Conservation (phyloP, 805 yeast species). For the Wickerhamiella siamensis region DNA sequence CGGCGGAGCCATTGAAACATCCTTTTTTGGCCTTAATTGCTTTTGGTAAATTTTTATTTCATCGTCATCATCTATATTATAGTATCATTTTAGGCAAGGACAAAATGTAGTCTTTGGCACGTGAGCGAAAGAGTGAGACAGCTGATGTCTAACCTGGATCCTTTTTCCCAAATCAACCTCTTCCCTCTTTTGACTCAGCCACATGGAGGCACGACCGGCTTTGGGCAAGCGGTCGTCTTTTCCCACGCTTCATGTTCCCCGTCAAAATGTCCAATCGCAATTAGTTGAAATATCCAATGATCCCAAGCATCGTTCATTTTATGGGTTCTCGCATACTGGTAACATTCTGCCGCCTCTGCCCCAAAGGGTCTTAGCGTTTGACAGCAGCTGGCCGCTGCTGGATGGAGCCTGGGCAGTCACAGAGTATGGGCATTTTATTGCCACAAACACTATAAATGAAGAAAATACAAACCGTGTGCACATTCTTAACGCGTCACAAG, state of each 20-base stretch:
- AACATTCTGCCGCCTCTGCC: not conserved
- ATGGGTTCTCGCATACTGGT: not conserved
- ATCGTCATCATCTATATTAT: no score
- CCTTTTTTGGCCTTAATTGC: no score
- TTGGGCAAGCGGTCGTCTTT: slow-evolving; percentile 20
- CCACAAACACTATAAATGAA: slow-evolving; percentile 67
- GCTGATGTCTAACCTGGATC: no score
- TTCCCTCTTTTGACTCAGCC: slow-evolving; percentile 23
- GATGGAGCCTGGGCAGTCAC: slow-evolving; percentile 38
- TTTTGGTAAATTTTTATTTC: no score
- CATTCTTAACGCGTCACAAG: slow-evolving; percentile 18
- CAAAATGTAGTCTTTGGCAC: no score
- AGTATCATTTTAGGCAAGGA: no score
- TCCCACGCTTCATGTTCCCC: slow-evolving; percentile 7
- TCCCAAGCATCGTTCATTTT: not conserved
- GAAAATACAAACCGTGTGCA: slow-evolving; percentile 51
- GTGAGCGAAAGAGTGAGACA: no score
- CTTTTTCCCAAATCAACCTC: no score
- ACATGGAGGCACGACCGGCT: slow-evolving; percentile 24
- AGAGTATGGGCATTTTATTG: slow-evolving; percentile 35
- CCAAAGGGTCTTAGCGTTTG: slow-evolving; percentile 13
- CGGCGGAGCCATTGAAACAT: no score
- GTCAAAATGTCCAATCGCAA: not conserved
- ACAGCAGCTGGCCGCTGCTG: slow-evolving; percentile 36
- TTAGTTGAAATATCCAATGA: not conserved